A percentile compares a stretch with the other conserved stretches of the same genome.
Evolutionary conservation across 148 eudicot genomes (phyloP).

Genomic region (Suaeda aralocaspica): DNA sequence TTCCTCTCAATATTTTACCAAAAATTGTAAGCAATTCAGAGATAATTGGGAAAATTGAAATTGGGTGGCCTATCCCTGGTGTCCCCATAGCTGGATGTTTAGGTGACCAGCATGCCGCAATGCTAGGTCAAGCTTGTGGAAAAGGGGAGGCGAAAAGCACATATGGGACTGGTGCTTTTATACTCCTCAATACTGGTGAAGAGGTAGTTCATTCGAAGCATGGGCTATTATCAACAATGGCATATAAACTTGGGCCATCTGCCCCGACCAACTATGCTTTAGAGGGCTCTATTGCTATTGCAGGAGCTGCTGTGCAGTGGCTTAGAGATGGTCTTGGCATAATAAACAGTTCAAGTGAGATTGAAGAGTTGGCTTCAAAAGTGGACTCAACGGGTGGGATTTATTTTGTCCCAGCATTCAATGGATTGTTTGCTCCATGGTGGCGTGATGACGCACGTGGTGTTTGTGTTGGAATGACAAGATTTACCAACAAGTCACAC

Average conservation of each 20-base stretch:
- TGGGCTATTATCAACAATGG: conserved; percentile 78
- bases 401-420: conserved; percentile 96
- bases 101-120: conserved; percentile 98
- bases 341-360: conserved; percentile 67
- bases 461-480: conserved; percentile 82
- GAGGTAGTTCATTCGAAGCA: conserved; percentile 64
- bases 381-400: conserved; percentile 92
- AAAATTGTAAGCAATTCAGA: conserved; percentile 87
- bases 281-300: conserved; percentile 98
- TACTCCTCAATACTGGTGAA: conserved; percentile 85
- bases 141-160: conserved; percentile 98
- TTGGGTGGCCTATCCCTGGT: conserved; percentile 81
- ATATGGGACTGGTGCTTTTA: conserved; percentile 95
- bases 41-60: conserved; percentile 55
- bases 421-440: conserved; percentile 99
- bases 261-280: conserved; percentile 84
- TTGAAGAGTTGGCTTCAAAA: conserved; percentile 76
- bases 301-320: conserved; percentile 99
- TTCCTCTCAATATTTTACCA: conserved; percentile 59
- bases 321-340: conserved; percentile 89
- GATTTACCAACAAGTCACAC: conserved; percentile 86
- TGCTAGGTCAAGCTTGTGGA: conserved; percentile 89
- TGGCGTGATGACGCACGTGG: conserved; percentile 99
- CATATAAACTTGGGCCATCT: conserved; percentile 81
- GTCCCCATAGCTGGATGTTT: conserved; percentile 94